Base-by-base conservation (phyloP, 257 asterid species). In the Leonotis leonurus region DNA sequence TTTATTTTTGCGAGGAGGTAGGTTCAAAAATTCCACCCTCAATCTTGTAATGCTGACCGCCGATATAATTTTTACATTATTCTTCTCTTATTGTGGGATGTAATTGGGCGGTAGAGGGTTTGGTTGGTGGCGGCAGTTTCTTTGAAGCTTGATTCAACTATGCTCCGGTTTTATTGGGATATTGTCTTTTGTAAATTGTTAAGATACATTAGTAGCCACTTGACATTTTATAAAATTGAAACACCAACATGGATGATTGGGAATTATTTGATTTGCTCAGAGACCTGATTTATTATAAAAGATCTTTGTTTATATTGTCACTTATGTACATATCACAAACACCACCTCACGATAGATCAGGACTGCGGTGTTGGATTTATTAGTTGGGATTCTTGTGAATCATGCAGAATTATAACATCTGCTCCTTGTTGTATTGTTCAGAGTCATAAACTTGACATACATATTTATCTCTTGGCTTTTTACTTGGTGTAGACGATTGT, bases 401-500 rank as follows among this genome's bases (percentile, higher is more conserved):
- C 52, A 6, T 44, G 37, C 32, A 51, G 44, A 26, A 22, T 43
- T 21, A 53, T 44, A 24, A 41, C 30, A 21, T 10, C 39, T 64
- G 66, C 55, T 41, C 32, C 43, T 10, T 61, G 46, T 54, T 65
- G 25, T 56, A 17, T 13, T 45, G 18, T 13, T 39, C 44, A 25
- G 21, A 43, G 35, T n/a, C 40, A n/a, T 29, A 46, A 21, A 5
- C 51, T 30, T 14, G 26, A 21, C 13, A 63, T 43, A 24, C 35
- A 25, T 21, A 26, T 53, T 69, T 29, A 43, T 6, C 12, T 33
- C 35, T 8, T 20, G 5, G 26, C 5, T 14, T 33, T 13, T 52
- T 30, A 25, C 30, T 6, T 41, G 8, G 30, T 43, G 74, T 81
- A 77, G 88, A 70, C 67, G 17, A 67, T 54, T 68, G 3, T 65